These are phyloP conservation scores for Cryomyces minteri DNA, from an alignment of 495 filamentous ascomycete genomes.

Conservation along the genomic window DNA sequence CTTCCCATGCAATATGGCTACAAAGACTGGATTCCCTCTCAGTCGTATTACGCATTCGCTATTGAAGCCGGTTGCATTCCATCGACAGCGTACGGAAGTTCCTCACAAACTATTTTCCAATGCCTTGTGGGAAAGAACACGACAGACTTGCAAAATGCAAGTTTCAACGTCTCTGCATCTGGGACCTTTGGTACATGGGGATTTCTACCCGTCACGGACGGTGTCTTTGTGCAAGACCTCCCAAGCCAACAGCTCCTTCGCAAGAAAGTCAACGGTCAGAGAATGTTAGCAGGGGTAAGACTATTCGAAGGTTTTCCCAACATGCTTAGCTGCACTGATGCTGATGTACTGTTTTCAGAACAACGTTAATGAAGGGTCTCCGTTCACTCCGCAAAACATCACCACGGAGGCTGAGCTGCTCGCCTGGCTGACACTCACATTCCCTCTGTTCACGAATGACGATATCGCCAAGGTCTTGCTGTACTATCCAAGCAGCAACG, in stretches of 20 bases:
- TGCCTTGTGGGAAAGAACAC: constrained; percentile 36
- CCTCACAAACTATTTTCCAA: constrained; percentile 25
- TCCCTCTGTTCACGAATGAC: constrained; percentile 29
- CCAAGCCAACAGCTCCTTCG: constrained; percentile 32
- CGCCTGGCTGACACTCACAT: constrained; percentile 25
- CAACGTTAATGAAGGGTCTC: constrained; percentile 34
- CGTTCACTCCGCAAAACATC: constrained; percentile 33
- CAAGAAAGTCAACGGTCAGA: constrained; percentile 32
- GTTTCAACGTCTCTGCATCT: constrained; percentile 26
- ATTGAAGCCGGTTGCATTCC: constrained; percentile 29
- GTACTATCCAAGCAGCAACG: constrained; percentile 26
- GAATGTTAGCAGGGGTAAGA: constrained; percentile 25
- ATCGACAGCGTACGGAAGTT: constrained; percentile 7
- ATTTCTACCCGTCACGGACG: constrained; percentile 47
- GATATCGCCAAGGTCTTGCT: constrained; percentile 25
- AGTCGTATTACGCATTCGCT: constrained; percentile 37
- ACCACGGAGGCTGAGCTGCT: constrained; percentile 25
- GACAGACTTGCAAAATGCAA: constrained; percentile 34
- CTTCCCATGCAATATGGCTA: constrained; percentile 31
- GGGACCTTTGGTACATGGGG: constrained; percentile 33
- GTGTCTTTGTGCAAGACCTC: constrained; percentile 30
- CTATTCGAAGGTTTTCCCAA: constrained; percentile 1
- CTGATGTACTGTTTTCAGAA: constrained; percentile 13
- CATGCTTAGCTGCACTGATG: background rate
- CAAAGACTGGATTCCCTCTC: constrained; percentile 29